phyloP scores from a whole-genome alignment of 441 rosid species.

The Populus hybrid region DNA sequence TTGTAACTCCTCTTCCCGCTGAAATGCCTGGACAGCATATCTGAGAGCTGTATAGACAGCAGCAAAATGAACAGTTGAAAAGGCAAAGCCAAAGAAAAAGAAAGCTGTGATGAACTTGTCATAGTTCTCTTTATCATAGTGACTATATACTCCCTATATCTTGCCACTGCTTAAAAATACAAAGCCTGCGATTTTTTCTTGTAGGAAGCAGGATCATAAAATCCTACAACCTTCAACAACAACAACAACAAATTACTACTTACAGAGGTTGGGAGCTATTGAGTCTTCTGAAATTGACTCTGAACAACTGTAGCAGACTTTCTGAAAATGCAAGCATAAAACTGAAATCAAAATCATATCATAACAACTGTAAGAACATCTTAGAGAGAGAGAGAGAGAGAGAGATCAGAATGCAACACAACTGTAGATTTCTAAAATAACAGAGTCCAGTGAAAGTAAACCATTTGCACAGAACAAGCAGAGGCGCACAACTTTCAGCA shows the following conservation, averaged over 20 bases:
- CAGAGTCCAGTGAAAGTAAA: background rate
- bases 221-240: background rate
- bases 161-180: background rate
- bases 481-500: background rate
- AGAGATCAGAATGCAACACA: background rate
- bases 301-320: constrained; percentile 72
- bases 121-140: background rate
- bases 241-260: constrained; percentile 31
- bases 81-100: background rate
- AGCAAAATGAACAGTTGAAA: constrained; percentile 2
- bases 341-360: constrained; percentile 15
- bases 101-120: background rate
- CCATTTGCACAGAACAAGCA: background rate
- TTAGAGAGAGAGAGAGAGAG: background rate
- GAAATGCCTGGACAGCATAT: constrained; percentile 86
- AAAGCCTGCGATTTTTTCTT: background rate
- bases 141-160: background rate
- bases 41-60: constrained; percentile 51
- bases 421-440: constrained; percentile 10
- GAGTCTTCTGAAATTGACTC: constrained; percentile 64
- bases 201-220: background rate
- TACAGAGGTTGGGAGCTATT: constrained; percentile 75
- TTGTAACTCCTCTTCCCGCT: constrained; percentile 68
- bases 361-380: background rate
- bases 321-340: constrained; percentile 44